Evolutionary conservation across 2,329 filamentous ascomycete genomes (phyloP).

Genomic region (Fusarium equiseti): DNA sequence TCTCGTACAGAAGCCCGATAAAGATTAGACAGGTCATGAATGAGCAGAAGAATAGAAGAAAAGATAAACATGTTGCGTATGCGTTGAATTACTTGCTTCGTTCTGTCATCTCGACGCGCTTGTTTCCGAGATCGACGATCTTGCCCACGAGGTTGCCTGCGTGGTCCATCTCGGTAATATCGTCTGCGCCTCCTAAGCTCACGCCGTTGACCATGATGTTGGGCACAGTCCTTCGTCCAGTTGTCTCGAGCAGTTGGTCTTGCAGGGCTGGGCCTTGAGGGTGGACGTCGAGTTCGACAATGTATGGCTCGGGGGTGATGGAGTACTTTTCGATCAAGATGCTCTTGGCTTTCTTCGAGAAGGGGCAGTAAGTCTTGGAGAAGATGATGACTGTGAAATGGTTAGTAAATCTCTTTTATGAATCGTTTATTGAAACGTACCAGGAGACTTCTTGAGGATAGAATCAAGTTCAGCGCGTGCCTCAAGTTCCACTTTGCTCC

Average conservation of each 20-base stretch:
- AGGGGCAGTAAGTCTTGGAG: conserved; percentile 93
- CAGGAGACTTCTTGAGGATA: conserved; percentile 86
- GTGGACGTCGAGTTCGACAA: conserved; percentile 92
- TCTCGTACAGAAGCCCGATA: conserved; percentile 18
- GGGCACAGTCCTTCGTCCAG: conserved; percentile 86
- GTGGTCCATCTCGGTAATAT: conserved; percentile 78
- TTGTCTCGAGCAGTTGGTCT: conserved; percentile 75
- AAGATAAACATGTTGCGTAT: not conserved
- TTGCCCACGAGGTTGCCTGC: conserved; percentile 76
- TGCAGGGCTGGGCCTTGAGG: conserved; percentile 80
- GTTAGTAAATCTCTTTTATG: conserved; percentile 21
- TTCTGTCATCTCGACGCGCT: conserved; percentile 67
- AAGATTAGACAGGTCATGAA: conserved; percentile 28
- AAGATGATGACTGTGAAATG: conserved; percentile 83
- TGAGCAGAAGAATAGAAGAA: not conserved
- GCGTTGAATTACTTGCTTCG: conserved; percentile 41
- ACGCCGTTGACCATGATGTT: conserved; percentile 90
- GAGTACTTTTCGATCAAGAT: conserved; percentile 86
- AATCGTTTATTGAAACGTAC: conserved; percentile 62
- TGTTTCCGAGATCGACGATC: conserved; percentile 79
- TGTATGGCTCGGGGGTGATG: conserved; percentile 83
- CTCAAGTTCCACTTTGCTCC: conserved; percentile 71
- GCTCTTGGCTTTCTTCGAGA: conserved; percentile 85
- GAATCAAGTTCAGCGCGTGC: conserved; percentile 78
- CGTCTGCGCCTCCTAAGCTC: conserved; percentile 91